Evolutionary conservation across 805 yeast species (phyloP), one percentile per base, ranked within the genome.

Genomic region (Priceomyces carsonii): DNA sequence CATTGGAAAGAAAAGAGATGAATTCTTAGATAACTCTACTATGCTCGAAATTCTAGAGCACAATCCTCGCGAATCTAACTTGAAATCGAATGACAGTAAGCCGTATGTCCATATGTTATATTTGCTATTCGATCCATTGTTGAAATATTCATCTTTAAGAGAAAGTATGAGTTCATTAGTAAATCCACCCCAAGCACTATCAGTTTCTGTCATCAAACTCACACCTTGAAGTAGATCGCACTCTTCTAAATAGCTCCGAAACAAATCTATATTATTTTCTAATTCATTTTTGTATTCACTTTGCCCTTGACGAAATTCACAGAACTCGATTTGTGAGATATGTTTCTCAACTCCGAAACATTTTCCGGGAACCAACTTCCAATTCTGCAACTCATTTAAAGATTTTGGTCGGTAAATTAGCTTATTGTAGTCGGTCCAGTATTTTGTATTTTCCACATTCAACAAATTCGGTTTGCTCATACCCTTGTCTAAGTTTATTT

Each of bases 171-270:
- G 45, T 29, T 69, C 68, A 26, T 61, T 55, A 4, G 85, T 58
- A 47, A 85, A 79, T 0, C 95, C 95, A 32, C 88, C 83, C 98
- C 98, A 91, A 0, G 83, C 85, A 15, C 78, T 70, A 51, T 86
- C 95, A 3, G 82, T 45, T 34, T 89, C 96, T 0, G 84, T 74
- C 2, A 81, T 50, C 0, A 86, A 32, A 45, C 84, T 85, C 7
- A 93, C 39, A 0, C 96, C 96, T 36, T 73, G 76, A 13, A 90
- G 52, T 18, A 66, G 57, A 55, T 93, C 97, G 53, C 93, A 80
- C 40, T 77, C 73, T 52, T 91, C 99, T 9, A 93, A 51, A 26
- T 74, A 60, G 2, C 63, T 58, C 36, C 96, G 69, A 36, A 89
- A 75, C 26, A 73, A 73, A 16, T 83, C 85, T 14, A 66, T 50